These are phyloP conservation scores for Calocybe indica DNA, from an alignment of 768 basidiomycete species.

Conservation along the genomic window DNA sequence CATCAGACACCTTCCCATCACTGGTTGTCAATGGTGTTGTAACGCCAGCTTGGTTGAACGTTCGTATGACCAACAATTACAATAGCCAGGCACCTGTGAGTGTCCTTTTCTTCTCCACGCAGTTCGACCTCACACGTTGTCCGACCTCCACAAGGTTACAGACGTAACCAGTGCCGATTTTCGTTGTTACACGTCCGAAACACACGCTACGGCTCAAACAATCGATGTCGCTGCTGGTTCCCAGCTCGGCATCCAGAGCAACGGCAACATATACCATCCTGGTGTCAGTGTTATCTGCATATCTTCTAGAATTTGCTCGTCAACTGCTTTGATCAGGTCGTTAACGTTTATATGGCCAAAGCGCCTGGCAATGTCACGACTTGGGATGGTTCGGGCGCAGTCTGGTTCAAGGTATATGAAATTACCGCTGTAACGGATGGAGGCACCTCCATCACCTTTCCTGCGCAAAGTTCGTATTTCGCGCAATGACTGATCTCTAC, in stretches of 20 bases:
- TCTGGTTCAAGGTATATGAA: conserved; percentile 40
- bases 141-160: background rate
- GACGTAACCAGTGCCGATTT: conserved; percentile 13
- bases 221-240: conserved; percentile 24
- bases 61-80: background rate
- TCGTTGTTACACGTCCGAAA: conserved; percentile 21
- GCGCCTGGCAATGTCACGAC: conserved; percentile 24
- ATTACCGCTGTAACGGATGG: conserved; percentile 35
- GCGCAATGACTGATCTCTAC: conserved; percentile 1
- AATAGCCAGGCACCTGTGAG: background rate
- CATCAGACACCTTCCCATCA: background rate
- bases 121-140: background rate
- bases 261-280: conserved; percentile 27
- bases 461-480: conserved; percentile 20
- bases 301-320: background rate
- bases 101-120: background rate
- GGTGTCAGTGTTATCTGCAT: conserved; percentile 14
- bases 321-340: conserved; percentile 7
- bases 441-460: conserved; percentile 31
- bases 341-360: conserved; percentile 29
- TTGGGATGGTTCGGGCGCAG: conserved; percentile 34
- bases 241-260: conserved; percentile 23
- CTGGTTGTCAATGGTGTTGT: background rate
- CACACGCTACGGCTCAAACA: conserved; percentile 19
- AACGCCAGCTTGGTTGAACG: background rate